These are phyloP conservation scores for Tulasnella sp. DNA, from an alignment of 768 basidiomycete species.

Conservation along the genomic window DNA sequence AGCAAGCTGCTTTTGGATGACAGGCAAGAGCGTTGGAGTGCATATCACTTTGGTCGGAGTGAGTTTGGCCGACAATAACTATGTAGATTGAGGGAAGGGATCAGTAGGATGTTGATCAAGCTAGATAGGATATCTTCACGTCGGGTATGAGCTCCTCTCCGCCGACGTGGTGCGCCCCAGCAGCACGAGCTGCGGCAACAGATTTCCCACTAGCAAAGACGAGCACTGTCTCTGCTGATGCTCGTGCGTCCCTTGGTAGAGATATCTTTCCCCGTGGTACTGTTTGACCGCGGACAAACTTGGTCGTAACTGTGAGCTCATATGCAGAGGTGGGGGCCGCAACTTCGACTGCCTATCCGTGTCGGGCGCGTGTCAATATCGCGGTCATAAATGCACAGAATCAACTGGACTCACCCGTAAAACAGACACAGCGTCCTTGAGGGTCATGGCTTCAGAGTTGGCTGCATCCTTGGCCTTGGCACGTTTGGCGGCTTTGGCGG, in stretches of 20 bases:
- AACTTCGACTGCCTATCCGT: constrained; percentile 66
- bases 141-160: constrained; percentile 82
- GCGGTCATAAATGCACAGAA: too few species aligned
- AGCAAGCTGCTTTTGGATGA: constrained; percentile 71
- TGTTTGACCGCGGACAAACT: constrained; percentile 62
- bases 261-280: constrained; percentile 85
- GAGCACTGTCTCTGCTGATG: constrained; percentile 67
- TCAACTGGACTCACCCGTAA: constrained; percentile 23
- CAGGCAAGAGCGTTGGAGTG: constrained; percentile 62
- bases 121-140: constrained; percentile 38
- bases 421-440: constrained; percentile 25
- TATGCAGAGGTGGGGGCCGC: constrained; percentile 63
- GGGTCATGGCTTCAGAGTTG: constrained; percentile 26
- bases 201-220: constrained; percentile 83
- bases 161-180: constrained; percentile 86
- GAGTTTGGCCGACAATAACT: constrained; percentile 67
- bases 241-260: constrained; percentile 56
- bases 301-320: constrained; percentile 71
- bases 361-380: background rate
- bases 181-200: constrained; percentile 71
- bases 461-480: constrained; percentile 14
- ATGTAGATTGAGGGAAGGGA: background rate
- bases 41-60: constrained; percentile 77
- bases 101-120: background rate
- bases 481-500: background rate